phyloP scores from a whole-genome alignment of 305 asterid species.

The Fraxinus albicans region DNA sequence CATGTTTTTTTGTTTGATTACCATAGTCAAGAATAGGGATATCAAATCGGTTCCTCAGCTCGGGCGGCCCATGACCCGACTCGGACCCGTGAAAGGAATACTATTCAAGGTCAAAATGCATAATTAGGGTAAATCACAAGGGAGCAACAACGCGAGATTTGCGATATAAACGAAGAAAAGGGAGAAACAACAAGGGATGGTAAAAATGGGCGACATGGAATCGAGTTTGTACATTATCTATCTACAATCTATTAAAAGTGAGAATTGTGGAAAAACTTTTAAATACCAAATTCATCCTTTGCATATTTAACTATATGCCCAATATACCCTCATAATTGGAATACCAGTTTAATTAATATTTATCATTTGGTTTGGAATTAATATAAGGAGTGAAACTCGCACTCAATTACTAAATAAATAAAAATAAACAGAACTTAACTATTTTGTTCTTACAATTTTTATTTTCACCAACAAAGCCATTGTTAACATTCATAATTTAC shows the following conservation, averaged over 20 bases:
- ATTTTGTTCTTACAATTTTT: too few relatives aligned
- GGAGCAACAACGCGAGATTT: neutral
- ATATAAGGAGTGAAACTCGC: neutral
- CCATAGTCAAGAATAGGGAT: neutral
- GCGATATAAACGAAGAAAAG: neutral
- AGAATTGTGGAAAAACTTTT: neutral
- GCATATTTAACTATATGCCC: neutral
- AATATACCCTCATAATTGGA: neutral
- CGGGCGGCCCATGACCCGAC: neutral
- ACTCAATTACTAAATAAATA: neutral
- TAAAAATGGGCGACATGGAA: neutral
- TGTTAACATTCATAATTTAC: too few relatives aligned
- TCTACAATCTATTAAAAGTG: neutral
- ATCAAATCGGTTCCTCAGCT: neutral
- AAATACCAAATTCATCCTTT: too few relatives aligned
- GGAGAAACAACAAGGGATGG: neutral
- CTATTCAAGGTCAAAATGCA: neutral
- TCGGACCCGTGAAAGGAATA: neutral
- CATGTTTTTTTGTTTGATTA: neutral
- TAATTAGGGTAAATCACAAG: neutral
- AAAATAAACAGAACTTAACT: too few relatives aligned
- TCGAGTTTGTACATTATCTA: neutral
- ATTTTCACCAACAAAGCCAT: too few relatives aligned
- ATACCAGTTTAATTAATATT: neutral
- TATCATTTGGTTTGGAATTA: too few relatives aligned